Percentiles rank a stretch among this genome's conserved stretches.
These are phyloP conservation scores for Euphorbia tirucalli DNA, from an alignment of 345 rosid genomes.

Conservation along the genomic window DNA sequence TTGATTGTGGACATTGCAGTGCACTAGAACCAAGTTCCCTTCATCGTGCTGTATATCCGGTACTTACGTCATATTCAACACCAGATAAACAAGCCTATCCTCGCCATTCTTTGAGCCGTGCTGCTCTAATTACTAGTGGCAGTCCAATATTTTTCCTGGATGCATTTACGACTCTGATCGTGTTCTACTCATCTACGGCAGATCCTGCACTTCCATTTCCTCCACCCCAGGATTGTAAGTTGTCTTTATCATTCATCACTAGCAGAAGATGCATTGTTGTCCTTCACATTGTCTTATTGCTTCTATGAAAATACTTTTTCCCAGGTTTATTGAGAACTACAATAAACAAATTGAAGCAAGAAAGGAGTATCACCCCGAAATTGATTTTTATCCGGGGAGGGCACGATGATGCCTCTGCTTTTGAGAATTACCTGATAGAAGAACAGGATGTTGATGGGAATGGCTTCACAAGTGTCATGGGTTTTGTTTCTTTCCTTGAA, in stretches of 20 bases:
- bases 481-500: constrained; percentile 92
- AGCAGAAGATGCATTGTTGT: neutral
- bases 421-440: constrained; percentile 90
- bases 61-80: constrained; percentile 66
- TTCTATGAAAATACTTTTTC: constrained; percentile 8
- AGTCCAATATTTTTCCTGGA: constrained; percentile 97
- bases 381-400: constrained; percentile 81
- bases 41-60: constrained; percentile 81
- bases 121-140: constrained; percentile 84
- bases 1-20: constrained; percentile 39
- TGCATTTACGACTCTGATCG: constrained; percentile 83
- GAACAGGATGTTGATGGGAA: constrained; percentile 94
- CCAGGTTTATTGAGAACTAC: constrained; percentile 72
- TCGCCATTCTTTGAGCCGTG: constrained; percentile 87
- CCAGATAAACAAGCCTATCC: constrained; percentile 90
- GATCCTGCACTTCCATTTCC: constrained; percentile 86
- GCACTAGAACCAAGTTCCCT: constrained; percentile 89
- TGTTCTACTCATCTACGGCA: constrained; percentile 85
- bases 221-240: constrained; percentile 95
- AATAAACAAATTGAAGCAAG: constrained; percentile 88
- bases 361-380: constrained; percentile 78
- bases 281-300: neutral
- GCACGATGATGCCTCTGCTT: constrained; percentile 72
- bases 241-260: neutral
- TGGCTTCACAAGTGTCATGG: constrained; percentile 80